A percentile compares a stretch with the other conserved stretches of the same genome.
Conservation (phyloP, 495 filamentous ascomycete genomes). For the Talaromyces wortmannii region DNA sequence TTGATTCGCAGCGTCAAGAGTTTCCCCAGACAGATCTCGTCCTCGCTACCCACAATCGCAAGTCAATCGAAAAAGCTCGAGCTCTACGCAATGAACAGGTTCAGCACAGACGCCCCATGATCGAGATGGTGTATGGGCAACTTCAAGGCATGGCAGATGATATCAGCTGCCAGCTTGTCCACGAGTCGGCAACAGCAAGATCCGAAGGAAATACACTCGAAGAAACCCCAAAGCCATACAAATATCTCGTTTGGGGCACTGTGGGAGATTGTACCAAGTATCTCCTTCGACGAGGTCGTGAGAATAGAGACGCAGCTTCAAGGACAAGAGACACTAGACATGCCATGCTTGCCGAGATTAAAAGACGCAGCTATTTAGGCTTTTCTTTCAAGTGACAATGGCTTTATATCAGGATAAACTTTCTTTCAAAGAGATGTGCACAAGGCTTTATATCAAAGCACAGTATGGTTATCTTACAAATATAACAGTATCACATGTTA, state of each 20-base stretch:
- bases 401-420: too few relatives aligned
- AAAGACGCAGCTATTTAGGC: constrained; percentile 29
- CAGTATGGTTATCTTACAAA: too few relatives aligned
- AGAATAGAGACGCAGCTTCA: constrained; percentile 71
- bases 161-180: constrained; percentile 67
- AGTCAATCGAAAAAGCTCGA: constrained; percentile 30
- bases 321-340: constrained; percentile 58
- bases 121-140: constrained; percentile 69
- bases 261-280: constrained; percentile 81
- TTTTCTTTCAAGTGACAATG: not conserved
- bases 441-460: too few relatives aligned
- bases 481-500: too few relatives aligned
- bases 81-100: constrained; percentile 35
- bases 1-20: not conserved
- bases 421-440: too few relatives aligned
- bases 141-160: constrained; percentile 93
- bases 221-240: constrained; percentile 54
- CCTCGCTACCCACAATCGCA: constrained; percentile 32
- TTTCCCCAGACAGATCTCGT: constrained; percentile 30
- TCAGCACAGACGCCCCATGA: constrained; percentile 21
- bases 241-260: constrained; percentile 76
- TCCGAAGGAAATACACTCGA: not conserved
- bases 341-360: constrained; percentile 58
- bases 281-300: constrained; percentile 63
- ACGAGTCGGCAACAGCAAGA: constrained; percentile 19